Base-by-base conservation (phyloP, 768 basidiomycete species). In the Boletus fagicola region DNA sequence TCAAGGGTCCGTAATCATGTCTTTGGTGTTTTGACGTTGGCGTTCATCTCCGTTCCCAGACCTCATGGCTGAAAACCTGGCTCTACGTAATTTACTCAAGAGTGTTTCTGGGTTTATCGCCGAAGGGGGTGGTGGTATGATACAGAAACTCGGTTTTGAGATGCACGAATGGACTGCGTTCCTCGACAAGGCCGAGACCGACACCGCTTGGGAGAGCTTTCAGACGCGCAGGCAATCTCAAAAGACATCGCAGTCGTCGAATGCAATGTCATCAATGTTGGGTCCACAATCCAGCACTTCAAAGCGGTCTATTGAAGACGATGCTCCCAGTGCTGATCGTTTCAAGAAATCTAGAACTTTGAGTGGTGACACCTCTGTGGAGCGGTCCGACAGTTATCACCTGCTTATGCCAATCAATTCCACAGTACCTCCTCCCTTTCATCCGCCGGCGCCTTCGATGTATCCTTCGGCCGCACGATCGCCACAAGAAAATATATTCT, bases 131-230 rank as follows among this genome's bases (percentile, higher is more conserved):
- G 91, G 89, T 7, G 90, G 91, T 10, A 72, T 90, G 49, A 72
- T 93, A 39, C 82, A 85, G 24, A 89, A 88, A 67, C 79, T 93
- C 12, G 92, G 92, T 24, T 94, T 90, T 83, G 82, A 87, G 31
- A 66, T 83, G 66, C 76, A 81, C 45, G 89, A 91, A 66, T 94
- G 95, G 69, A 86, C 89, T 60, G 84, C 82, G 49, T 90, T 87
- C 62, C 76, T 96, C 60, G 92, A 90, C 73, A 86, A 85, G 64
- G 83, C 89, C 0, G 94, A 97, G 75, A 94, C 93, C 0, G 94
- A 96, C 67, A 94, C 92, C 2, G 94, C 93, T 36, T 93, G 89
- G 80, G 94, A 96, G 68, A 87, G 92, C 51, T 94, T 88, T 65
- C 87, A 92, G 60, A 63, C 79, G 5, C 84, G 92, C 62, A 94